A percentile compares a stretch with the other conserved stretches of the same genome.
Conservation (phyloP, 768 basidiomycete species). For the Suillus discolor region DNA sequence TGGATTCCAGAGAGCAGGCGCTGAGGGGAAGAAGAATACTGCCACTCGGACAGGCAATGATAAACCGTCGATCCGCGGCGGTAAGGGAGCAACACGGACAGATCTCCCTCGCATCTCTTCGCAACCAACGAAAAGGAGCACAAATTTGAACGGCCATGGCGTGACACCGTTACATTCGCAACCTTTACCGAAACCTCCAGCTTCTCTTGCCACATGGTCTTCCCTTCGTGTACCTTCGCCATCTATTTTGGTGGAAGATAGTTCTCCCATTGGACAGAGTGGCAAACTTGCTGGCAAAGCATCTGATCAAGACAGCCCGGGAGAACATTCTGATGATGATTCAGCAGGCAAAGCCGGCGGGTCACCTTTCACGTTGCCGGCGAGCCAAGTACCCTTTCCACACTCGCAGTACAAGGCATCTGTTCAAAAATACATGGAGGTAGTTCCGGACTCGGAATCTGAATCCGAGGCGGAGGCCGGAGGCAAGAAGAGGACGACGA, state of each 20-base stretch:
- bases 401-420: slow-evolving; percentile 47
- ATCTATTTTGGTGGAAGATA: slow-evolving; percentile 35
- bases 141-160: no score
- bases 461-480: slow-evolving; percentile 42
- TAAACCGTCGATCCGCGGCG: background rate
- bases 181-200: slow-evolving; percentile 6
- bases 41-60: background rate
- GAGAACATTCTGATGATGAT: slow-evolving; percentile 3
- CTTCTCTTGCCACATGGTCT: slow-evolving; percentile 31
- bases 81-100: background rate
- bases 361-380: slow-evolving; percentile 52
- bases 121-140: background rate
- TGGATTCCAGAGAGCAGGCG: background rate
- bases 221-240: slow-evolving; percentile 27
- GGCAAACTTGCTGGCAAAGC: slow-evolving; percentile 13
- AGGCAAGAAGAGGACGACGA: slow-evolving; percentile 23
- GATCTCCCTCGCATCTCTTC: background rate
- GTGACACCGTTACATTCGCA: background rate
- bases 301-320: slow-evolving; percentile 10
- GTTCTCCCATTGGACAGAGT: slow-evolving; percentile 18
- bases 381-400: slow-evolving; percentile 56
- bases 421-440: slow-evolving; percentile 16
- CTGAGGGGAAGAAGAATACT: background rate
- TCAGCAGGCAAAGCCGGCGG: slow-evolving; percentile 12
- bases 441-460: slow-evolving; percentile 22